phyloP scores from a whole-genome alignment of 83 land plant genomes.

The Thuja plicata region DNA sequence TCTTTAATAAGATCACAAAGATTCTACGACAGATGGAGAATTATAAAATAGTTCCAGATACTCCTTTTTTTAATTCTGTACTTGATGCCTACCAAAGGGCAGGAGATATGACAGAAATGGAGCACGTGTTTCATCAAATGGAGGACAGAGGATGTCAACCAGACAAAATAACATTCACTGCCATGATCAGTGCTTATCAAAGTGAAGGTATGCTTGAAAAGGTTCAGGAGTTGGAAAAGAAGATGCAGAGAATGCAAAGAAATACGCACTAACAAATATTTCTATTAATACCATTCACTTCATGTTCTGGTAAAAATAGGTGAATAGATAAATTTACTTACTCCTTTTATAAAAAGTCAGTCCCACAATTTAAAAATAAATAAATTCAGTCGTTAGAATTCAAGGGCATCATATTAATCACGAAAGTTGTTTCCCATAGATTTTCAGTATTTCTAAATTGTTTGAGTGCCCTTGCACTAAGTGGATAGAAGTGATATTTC shows the following conservation, averaged over 20 bases:
- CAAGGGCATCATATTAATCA: background rate
- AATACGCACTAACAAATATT: background rate
- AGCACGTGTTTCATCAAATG: conserved; percentile 60
- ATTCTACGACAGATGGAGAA: conserved; percentile 66
- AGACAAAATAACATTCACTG: conserved; percentile 47
- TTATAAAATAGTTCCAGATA: conserved; percentile 67
- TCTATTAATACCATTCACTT: background rate
- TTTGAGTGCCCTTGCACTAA: background rate
- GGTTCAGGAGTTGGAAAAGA: conserved; percentile 38
- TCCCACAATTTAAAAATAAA: too few species aligned
- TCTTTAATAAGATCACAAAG: conserved; percentile 44
- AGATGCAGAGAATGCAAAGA: conserved; percentile 23
- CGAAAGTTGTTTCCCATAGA: background rate
- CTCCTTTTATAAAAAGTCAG: background rate
- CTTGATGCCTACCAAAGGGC: conserved; percentile 67
- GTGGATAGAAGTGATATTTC: background rate
- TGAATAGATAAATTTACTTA: background rate
- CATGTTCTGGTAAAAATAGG: background rate
- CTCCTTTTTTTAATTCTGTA: conserved; percentile 73
- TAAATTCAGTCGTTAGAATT: background rate
- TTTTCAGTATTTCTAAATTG: background rate
- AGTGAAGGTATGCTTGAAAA: conserved; percentile 42
- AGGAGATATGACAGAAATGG: conserved; percentile 54
- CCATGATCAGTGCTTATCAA: conserved; percentile 44
- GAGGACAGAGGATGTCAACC: conserved; percentile 47